Percentiles rank a stretch among this genome's conserved stretches.
These are phyloP conservation scores for Saururus chinensis DNA, from an alignment of 164 flowering plant genomes.

Conservation along the genomic window DNA sequence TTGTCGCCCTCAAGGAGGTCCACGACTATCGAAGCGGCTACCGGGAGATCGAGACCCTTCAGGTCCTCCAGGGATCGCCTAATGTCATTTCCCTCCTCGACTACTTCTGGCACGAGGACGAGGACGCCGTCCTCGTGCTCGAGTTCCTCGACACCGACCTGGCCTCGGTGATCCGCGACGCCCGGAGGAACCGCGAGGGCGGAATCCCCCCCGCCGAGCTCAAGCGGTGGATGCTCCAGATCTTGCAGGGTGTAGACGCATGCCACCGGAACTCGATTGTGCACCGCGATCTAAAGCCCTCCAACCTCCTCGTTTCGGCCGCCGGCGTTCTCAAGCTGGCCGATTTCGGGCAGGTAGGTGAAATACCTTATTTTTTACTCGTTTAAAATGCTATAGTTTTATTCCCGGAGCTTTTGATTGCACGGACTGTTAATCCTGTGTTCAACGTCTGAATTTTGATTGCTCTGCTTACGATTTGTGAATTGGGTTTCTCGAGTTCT, in stretches of 20 bases:
- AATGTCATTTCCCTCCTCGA: conserved; percentile 66
- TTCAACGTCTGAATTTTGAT: no score
- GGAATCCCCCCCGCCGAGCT: conserved; percentile 51
- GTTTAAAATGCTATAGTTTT: neutral
- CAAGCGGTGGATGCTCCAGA: conserved; percentile 86
- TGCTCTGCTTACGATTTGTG: no score
- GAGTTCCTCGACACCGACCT: conserved; percentile 70
- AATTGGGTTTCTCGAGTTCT: no score
- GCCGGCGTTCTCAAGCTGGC: conserved; percentile 79
- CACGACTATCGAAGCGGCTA: conserved; percentile 81
- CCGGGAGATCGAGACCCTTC: conserved; percentile 87
- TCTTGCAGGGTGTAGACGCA: conserved; percentile 56
- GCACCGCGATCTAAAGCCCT: conserved; percentile 81
- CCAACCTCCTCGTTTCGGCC: conserved; percentile 67
- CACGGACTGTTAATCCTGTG: no score
- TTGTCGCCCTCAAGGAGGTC: conserved; percentile 83
- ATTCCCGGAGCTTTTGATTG: neutral
- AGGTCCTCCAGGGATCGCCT: conserved; percentile 42
- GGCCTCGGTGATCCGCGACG: conserved; percentile 45
- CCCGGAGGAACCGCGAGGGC: conserved; percentile 33
- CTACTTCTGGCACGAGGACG: conserved; percentile 85
- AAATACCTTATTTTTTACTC: neutral
- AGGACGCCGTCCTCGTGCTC: conserved; percentile 79
- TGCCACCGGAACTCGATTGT: conserved; percentile 56
- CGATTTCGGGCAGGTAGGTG: conserved; percentile 80